Evolutionary conservation across 2,329 filamentous ascomycete species (phyloP).

Genomic region (Anthostomella pinea): DNA sequence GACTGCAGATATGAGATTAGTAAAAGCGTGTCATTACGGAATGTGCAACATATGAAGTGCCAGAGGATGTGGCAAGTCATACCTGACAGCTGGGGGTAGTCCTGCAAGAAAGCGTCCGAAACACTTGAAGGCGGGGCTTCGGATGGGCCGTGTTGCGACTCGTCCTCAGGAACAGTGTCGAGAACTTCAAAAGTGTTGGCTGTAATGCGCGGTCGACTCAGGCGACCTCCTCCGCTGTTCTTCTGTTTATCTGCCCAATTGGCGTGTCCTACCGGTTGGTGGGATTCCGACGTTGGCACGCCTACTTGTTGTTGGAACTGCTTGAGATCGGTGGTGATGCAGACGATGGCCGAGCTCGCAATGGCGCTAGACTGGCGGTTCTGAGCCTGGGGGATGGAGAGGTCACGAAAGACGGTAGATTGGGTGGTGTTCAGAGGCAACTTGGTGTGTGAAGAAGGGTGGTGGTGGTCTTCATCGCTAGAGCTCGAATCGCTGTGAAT

Average conservation of each 20-base stretch:
- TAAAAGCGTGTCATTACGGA: background rate
- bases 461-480: conserved; percentile 19
- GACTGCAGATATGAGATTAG: conserved; percentile 16
- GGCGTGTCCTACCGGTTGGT: conserved; percentile 10
- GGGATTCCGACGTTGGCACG: conserved; percentile 13
- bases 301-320: conserved; percentile 29
- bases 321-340: conserved; percentile 32
- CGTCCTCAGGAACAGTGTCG: conserved; percentile 29
- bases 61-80: conserved; percentile 4
- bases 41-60: conserved; percentile 1
- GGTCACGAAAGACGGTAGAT: conserved; percentile 25
- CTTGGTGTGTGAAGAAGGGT: conserved; percentile 8
- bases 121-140: conserved; percentile 11
- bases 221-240: conserved; percentile 19
- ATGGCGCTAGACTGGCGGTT: conserved; percentile 22
- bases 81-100: conserved; percentile 28
- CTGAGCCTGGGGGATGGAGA: conserved; percentile 29
- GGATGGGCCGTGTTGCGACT: conserved; percentile 16
- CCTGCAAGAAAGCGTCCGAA: conserved; percentile 15
- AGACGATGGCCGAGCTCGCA: conserved; percentile 26
- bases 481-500: conserved; percentile 26
- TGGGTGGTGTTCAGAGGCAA: conserved; percentile 10
- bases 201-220: conserved; percentile 23
- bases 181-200: conserved; percentile 30
- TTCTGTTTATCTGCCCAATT: conserved; percentile 15